These are phyloP conservation scores for Taphrina betulina DNA, from an alignment of 1,139 yeast species.

Conservation along the genomic window DNA sequence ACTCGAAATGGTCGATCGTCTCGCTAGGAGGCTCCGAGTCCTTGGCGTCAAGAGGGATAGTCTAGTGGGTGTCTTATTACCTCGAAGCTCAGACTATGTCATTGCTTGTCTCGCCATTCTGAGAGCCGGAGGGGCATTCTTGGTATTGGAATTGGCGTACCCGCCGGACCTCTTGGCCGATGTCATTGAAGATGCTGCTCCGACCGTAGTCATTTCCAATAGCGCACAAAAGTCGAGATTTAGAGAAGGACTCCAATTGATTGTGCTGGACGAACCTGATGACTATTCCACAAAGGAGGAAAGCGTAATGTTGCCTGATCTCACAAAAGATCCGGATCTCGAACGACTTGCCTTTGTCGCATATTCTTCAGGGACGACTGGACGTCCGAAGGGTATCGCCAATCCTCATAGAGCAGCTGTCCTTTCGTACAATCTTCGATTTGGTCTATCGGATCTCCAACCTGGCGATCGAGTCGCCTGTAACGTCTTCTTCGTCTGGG, in stretches of 20 bases:
- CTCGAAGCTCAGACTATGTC: conserved; percentile 25
- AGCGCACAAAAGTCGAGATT: not conserved
- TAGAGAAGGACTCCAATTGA: not conserved
- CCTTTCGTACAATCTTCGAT: conserved; percentile 19
- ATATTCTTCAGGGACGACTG: conserved; percentile 25
- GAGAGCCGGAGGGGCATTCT: conserved; percentile 21
- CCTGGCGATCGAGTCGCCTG: conserved; percentile 26
- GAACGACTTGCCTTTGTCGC: conserved; percentile 22
- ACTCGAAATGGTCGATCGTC: conserved; percentile 1
- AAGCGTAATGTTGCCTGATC: not conserved
- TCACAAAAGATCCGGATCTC: conserved; percentile 14
- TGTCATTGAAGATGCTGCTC: conserved; percentile 17
- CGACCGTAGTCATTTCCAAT: conserved; percentile 10
- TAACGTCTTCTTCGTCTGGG: conserved; percentile 26
- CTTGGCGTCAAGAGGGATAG: conserved; percentile 19
- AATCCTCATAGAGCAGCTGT: conserved; percentile 26
- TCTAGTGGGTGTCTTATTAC: conserved; percentile 15
- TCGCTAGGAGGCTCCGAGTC: conserved; percentile 7
- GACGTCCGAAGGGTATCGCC: conserved; percentile 22
- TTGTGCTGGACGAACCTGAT: conserved; percentile 7
- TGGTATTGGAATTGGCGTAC: conserved; percentile 54
- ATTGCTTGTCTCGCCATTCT: conserved; percentile 24
- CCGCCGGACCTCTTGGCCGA: conserved; percentile 46
- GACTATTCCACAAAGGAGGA: not conserved
- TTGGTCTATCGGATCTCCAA: conserved; percentile 15